phyloP scores from a whole-genome alignment of 805 yeast genomes.

The Blastobotrys muscicola region DNA sequence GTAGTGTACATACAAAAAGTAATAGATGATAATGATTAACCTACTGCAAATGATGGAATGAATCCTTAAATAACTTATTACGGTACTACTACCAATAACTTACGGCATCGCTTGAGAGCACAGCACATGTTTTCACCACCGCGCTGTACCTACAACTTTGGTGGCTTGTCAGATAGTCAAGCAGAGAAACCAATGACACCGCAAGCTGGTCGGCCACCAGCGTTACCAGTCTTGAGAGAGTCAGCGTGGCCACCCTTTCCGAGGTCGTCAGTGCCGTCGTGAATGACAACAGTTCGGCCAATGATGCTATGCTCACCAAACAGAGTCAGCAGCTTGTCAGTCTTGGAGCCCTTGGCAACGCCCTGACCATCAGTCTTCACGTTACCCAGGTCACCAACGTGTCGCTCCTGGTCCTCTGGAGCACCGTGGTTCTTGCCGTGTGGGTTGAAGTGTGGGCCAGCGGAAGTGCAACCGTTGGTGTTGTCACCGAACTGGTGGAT shows the following conservation, averaged over 20 bases:
- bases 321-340: conserved; percentile 69
- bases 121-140: no score
- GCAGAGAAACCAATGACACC: conserved; percentile 85
- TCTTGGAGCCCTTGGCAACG: conserved; percentile 81
- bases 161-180: no score
- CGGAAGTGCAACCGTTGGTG: conserved; percentile 98
- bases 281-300: conserved; percentile 94
- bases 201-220: conserved; percentile 97
- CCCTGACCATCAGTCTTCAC: conserved; percentile 79
- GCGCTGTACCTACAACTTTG: no score
- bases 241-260: conserved; percentile 92
- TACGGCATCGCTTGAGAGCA: neutral
- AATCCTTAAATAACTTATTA: neutral
- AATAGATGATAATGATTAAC: neutral
- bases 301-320: conserved; percentile 79
- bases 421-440: conserved; percentile 85
- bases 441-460: conserved; percentile 97
- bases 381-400: conserved; percentile 97
- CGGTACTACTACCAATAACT: neutral
- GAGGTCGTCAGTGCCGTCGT: conserved; percentile 85
- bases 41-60: neutral
- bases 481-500: conserved; percentile 97
- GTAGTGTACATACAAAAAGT: neutral
- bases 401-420: conserved; percentile 63
- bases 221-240: conserved; percentile 92